These are phyloP conservation scores for Moricandia arvensis DNA, from an alignment of 345 rosid species.

Conservation along the genomic window DNA sequence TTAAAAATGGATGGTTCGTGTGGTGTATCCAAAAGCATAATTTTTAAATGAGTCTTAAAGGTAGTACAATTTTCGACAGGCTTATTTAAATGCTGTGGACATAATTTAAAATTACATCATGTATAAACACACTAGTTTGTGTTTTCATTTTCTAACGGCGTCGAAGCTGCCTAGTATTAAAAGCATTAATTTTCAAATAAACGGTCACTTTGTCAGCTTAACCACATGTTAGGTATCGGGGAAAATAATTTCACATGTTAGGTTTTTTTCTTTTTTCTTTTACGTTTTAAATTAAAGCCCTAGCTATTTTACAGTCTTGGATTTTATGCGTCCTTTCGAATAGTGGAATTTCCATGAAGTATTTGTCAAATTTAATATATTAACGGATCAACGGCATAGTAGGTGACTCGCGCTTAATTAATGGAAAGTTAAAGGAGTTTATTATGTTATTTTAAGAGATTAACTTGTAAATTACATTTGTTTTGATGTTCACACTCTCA, in stretches of 20 bases:
- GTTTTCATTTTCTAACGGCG: conserved; percentile 13
- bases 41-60: neutral
- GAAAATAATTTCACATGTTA: conserved; percentile 13
- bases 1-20: conserved; percentile 18
- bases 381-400: conserved; percentile 17
- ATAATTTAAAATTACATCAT: neutral
- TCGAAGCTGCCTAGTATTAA: conserved; percentile 28
- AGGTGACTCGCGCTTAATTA: conserved; percentile 10
- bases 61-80: neutral
- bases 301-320: neutral
- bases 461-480: conserved; percentile 19
- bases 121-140: conserved; percentile 9
- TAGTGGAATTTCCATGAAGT: neutral
- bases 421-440: neutral
- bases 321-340: neutral
- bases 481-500: conserved; percentile 22
- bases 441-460: neutral
- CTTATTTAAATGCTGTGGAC: conserved; percentile 2
- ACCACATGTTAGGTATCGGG: conserved; percentile 32
- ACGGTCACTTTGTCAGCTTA: conserved; percentile 39
- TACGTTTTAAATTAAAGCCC: neutral
- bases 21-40: conserved; percentile 8
- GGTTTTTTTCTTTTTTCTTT: neutral
- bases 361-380: neutral
- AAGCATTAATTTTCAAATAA: conserved; percentile 25